Conservation (phyloP, 352 stramenopile species). For the Phytopythium litorale region DNA sequence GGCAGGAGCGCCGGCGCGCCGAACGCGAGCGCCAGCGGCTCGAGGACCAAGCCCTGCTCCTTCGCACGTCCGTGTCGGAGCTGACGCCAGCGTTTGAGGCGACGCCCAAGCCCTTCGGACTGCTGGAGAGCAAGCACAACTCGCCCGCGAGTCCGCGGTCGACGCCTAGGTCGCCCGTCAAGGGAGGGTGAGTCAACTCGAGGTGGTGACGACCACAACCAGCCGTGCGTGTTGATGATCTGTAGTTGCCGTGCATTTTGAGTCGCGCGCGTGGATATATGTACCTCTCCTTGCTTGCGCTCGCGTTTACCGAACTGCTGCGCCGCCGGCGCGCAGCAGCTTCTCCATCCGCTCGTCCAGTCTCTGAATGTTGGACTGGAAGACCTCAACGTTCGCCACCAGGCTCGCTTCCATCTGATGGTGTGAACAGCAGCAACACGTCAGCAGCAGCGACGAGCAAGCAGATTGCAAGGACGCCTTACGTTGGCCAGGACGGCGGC, state of each 20-base stretch:
- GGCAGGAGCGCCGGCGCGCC: conserved; percentile 29
- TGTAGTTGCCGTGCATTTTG: not conserved
- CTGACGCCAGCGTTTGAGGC: conserved; percentile 35
- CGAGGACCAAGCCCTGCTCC: conserved; percentile 23
- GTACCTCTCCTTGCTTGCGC: not conserved
- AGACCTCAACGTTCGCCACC: conserved; percentile 68
- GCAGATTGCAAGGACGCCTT: conserved; percentile 11
- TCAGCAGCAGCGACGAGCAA: conserved; percentile 8
- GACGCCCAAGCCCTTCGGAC: conserved; percentile 20
- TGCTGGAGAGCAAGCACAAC: conserved; percentile 33
- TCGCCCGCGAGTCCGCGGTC: conserved; percentile 14
- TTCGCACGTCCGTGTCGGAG: conserved; percentile 26
- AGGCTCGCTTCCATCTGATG: conserved; percentile 73
- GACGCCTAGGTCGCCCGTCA: conserved; percentile 14
- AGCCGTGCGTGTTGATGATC: not conserved
- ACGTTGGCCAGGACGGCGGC: conserved; percentile 64
- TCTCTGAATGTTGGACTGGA: conserved; percentile 71
- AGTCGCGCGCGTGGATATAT: not conserved
- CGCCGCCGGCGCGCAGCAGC: conserved; percentile 17
- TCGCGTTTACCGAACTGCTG: not conserved
- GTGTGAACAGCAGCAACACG: not conserved
- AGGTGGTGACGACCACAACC: not conserved
- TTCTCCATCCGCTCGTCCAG: conserved; percentile 70
- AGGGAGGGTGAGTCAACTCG: not conserved
- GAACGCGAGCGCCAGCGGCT: conserved; percentile 20